These are phyloP conservation scores for Phaffomyces thermotolerans DNA, from an alignment of 805 yeast species.

Conservation along the genomic window DNA sequence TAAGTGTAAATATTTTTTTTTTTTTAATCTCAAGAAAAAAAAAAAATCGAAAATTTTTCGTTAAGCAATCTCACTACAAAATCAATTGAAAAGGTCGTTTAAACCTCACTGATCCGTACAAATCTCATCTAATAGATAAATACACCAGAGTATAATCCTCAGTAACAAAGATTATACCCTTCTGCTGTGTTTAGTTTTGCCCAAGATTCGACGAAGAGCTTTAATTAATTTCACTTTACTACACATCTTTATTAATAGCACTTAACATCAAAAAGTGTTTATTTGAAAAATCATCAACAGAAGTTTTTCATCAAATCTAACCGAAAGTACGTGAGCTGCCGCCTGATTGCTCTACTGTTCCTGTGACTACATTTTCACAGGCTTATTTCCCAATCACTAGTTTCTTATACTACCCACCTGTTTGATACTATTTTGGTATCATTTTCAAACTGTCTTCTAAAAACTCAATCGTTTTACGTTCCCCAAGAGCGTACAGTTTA, in stretches of 20 bases:
- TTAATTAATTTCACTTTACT: no score
- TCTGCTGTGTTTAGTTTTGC: slow-evolving; percentile 1
- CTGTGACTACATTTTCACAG: slow-evolving; percentile 11
- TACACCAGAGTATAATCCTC: no score
- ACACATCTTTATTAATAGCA: no score
- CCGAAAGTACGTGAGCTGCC: slow-evolving; percentile 42
- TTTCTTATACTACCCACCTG: no score
- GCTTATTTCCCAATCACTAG: background rate
- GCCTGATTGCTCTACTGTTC: slow-evolving; percentile 27
- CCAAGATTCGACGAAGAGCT: slow-evolving; percentile 10
- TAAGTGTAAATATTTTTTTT: no score
- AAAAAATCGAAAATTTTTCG: background rate
- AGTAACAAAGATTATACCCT: background rate
- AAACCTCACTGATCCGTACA: no score
- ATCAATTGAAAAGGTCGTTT: background rate
- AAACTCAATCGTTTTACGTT: slow-evolving; percentile 16
- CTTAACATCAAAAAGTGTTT: no score
- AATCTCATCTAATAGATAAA: no score
- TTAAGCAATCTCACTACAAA: background rate
- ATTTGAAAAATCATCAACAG: no score
- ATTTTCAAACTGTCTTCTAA: slow-evolving; percentile 15
- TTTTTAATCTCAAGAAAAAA: no score
- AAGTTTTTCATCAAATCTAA: no score
- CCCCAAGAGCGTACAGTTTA: slow-evolving; percentile 17
- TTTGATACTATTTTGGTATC: background rate